Evolutionary conservation across 2,329 filamentous ascomycete species (phyloP).

Genomic region (Neonectria hederae): DNA sequence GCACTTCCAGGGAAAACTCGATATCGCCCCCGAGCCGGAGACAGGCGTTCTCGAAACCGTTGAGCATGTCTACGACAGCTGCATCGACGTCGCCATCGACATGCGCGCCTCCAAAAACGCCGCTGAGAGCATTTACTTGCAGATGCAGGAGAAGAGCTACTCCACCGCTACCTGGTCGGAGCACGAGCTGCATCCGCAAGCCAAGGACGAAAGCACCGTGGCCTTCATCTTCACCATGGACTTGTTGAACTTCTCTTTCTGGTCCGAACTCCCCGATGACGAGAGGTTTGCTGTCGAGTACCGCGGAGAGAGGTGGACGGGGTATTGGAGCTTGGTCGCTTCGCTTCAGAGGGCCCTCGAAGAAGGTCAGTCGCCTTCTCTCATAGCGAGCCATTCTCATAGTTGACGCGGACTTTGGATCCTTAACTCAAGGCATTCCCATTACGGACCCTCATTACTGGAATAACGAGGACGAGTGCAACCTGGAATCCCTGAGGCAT

Average conservation of each 20-base stretch:
- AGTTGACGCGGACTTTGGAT: constrained; percentile 11
- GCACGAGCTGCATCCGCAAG: constrained; percentile 88
- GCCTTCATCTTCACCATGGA: constrained; percentile 99
- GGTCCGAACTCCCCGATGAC: constrained; percentile 76
- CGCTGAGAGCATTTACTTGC: constrained; percentile 77
- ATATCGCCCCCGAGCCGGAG: constrained; percentile 69
- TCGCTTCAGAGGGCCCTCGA: constrained; percentile 87
- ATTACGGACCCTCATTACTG: constrained; percentile 92
- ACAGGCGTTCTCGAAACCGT: constrained; percentile 85
- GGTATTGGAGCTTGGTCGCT: constrained; percentile 94
- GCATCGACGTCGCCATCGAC: constrained; percentile 90
- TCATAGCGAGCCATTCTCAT: background rate
- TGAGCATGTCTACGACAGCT: constrained; percentile 89
- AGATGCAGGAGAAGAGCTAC: constrained; percentile 87
- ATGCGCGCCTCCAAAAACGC: constrained; percentile 84
- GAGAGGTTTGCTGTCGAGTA: constrained; percentile 88
- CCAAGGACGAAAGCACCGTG: constrained; percentile 80
- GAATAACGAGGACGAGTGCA: constrained; percentile 79
- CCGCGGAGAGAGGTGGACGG: constrained; percentile 83
- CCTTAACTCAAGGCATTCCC: constrained; percentile 69
- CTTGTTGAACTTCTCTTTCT: constrained; percentile 95
- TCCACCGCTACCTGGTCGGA: constrained; percentile 87
- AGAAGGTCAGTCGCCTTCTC: constrained; percentile 64
- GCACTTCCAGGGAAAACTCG: constrained; percentile 71
- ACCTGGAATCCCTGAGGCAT: constrained; percentile 74